These are phyloP conservation scores for Chaetomium strumarium DNA, from an alignment of 2,329 filamentous ascomycete genomes.

Conservation along the genomic window DNA sequence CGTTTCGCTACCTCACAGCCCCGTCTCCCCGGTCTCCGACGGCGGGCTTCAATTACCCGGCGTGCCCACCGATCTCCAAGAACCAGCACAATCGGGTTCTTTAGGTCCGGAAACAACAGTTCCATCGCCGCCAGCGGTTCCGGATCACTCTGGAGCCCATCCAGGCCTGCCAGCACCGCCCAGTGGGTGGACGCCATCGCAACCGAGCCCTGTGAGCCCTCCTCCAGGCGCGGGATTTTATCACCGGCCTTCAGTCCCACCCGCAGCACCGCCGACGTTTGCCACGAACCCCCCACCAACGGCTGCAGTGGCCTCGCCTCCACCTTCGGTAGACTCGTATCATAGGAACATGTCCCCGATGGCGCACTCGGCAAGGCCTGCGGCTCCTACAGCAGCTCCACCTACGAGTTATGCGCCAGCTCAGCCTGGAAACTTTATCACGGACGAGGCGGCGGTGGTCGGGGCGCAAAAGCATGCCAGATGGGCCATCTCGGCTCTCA, in stretches of 20 bases:
- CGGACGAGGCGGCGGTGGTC: constrained; percentile 65
- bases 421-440: constrained; percentile 19
- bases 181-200: constrained; percentile 20
- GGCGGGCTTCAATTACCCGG: constrained; percentile 27
- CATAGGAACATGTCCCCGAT: constrained; percentile 22
- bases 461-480: constrained; percentile 92
- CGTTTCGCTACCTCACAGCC: constrained; percentile 33
- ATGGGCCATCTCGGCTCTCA: constrained; percentile 93
- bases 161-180: constrained; percentile 27
- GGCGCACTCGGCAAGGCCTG: constrained; percentile 16
- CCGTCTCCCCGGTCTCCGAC: constrained; percentile 29
- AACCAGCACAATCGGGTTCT: constrained; percentile 19
- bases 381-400: constrained; percentile 18
- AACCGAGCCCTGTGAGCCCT: constrained; percentile 18
- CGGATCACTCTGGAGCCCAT: constrained; percentile 23
- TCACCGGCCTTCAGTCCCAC: constrained; percentile 23
- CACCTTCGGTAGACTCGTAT: constrained; percentile 21
- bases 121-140: constrained; percentile 28
- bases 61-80: constrained; percentile 23
- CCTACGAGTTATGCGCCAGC: constrained; percentile 20
- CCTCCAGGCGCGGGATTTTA: constrained; percentile 6
- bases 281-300: constrained; percentile 24
- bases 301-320: constrained; percentile 27
- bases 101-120: constrained; percentile 26
- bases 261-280: constrained; percentile 25